These are phyloP conservation scores for Phytophthora podocarpi DNA, from an alignment of 352 stramenopile species.

Conservation along the genomic window DNA sequence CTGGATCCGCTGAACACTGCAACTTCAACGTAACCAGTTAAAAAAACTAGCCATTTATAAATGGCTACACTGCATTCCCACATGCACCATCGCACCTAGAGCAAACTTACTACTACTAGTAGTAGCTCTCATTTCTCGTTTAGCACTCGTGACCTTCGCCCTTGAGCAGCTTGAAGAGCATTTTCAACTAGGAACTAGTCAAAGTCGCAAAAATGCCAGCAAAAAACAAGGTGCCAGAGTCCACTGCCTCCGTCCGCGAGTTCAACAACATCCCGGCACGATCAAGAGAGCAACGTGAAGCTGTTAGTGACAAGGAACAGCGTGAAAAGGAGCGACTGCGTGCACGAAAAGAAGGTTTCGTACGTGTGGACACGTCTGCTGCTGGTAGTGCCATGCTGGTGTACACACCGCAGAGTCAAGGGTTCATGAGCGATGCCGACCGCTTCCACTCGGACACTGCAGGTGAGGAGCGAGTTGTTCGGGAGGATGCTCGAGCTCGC, in stretches of 20 bases:
- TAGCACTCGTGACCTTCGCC: slow-evolving; percentile 15
- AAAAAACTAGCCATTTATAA: slow-evolving; percentile 16
- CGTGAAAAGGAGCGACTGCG: slow-evolving; percentile 76
- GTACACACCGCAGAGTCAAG: slow-evolving; percentile 61
- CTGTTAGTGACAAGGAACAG: slow-evolving; percentile 77
- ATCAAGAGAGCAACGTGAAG: slow-evolving; percentile 68
- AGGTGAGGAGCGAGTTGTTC: slow-evolving; percentile 73
- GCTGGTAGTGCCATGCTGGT: slow-evolving; percentile 75
- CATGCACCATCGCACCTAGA: slow-evolving; percentile 8
- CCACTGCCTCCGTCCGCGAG: slow-evolving; percentile 12
- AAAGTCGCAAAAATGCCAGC: slow-evolving; percentile 19
- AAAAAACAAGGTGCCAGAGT: background rate
- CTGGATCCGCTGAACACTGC: background rate
- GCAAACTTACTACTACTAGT: too few relatives aligned
- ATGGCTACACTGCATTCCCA: slow-evolving; percentile 8
- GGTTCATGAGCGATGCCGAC: slow-evolving; percentile 87
- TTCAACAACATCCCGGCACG: slow-evolving; percentile 87
- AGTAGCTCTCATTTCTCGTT: background rate
- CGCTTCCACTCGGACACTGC: slow-evolving; percentile 91
- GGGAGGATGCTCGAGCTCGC: slow-evolving; percentile 58
- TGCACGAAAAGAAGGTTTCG: slow-evolving; percentile 68
- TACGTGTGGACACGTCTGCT: slow-evolving; percentile 71
- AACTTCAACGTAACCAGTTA: slow-evolving; percentile 19
- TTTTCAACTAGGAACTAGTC: too few relatives aligned
- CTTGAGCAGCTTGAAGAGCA: background rate